These are phyloP conservation scores for Pleurotus eryngii DNA, from an alignment of 768 basidiomycete genomes.

Conservation along the genomic window DNA sequence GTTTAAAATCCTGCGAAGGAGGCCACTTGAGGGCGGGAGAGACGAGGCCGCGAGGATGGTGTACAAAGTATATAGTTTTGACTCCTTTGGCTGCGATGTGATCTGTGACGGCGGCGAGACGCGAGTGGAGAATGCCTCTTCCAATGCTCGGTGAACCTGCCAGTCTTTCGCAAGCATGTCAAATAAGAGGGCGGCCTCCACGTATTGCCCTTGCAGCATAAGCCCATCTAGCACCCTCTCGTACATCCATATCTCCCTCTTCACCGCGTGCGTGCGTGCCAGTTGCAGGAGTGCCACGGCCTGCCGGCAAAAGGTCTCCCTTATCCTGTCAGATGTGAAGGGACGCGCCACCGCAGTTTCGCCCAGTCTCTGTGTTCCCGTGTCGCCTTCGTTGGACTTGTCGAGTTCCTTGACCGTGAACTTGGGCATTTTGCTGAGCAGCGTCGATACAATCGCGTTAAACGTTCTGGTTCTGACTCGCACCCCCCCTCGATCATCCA, in stretches of 20 bases:
- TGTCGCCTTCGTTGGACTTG: background rate
- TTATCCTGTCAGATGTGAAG: background rate
- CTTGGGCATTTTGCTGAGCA: background rate
- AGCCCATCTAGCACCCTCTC: background rate
- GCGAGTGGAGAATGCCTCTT: background rate
- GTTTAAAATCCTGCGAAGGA: too few species aligned
- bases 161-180: slow-evolving; percentile 2
- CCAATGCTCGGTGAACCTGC: background rate
- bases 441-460: background rate
- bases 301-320: background rate
- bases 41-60: too few species aligned
- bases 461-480: background rate
- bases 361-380: background rate
- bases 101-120: background rate
- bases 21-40: too few species aligned
- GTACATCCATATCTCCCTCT: slow-evolving; percentile 6
- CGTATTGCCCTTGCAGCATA: background rate
- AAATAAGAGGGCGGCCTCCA: background rate
- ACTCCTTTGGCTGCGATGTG: background rate
- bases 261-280: background rate
- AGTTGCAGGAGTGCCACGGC: background rate
- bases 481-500: background rate
- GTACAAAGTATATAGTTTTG: background rate
- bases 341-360: background rate
- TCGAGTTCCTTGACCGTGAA: background rate